These are phyloP conservation scores for Thielaviopsis punctulata DNA, from an alignment of 2,329 filamentous ascomycete genomes.

Conservation along the genomic window DNA sequence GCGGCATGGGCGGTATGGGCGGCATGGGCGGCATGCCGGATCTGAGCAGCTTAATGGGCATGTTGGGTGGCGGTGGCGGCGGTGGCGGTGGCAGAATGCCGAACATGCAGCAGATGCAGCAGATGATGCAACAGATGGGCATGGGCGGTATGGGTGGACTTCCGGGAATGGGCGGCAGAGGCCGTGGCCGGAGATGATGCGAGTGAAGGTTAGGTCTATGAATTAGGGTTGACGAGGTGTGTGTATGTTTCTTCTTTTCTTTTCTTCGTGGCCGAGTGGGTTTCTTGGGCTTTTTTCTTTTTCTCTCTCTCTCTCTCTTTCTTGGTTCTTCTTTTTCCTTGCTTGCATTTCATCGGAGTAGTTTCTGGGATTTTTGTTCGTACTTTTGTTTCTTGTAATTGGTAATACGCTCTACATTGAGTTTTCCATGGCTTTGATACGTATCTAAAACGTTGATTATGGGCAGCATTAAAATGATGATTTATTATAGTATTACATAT, in stretches of 20 bases:
- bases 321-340: background rate
- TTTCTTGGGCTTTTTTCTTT: background rate
- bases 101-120: slow-evolving; percentile 62
- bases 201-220: no score
- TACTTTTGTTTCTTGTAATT: background rate
- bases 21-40: slow-evolving; percentile 54
- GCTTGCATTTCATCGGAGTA: background rate
- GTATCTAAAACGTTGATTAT: no score
- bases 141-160: slow-evolving; percentile 30
- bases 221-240: no score
- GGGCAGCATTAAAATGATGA: no score
- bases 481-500: no score
- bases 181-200: slow-evolving; percentile 6
- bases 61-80: slow-evolving; percentile 50
- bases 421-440: background rate
- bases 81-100: slow-evolving; percentile 43
- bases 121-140: slow-evolving; percentile 60
- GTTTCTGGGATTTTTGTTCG: background rate
- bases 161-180: slow-evolving; percentile 18
- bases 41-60: slow-evolving; percentile 78
- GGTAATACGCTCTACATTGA: background rate
- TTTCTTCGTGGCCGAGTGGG: background rate
- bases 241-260: background rate
- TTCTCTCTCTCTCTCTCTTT: background rate
- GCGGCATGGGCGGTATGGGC: slow-evolving; percentile 70